Evolutionary conservation across 148 eudicot species (phyloP).

Genomic region (Salicornia ramosissima): DNA sequence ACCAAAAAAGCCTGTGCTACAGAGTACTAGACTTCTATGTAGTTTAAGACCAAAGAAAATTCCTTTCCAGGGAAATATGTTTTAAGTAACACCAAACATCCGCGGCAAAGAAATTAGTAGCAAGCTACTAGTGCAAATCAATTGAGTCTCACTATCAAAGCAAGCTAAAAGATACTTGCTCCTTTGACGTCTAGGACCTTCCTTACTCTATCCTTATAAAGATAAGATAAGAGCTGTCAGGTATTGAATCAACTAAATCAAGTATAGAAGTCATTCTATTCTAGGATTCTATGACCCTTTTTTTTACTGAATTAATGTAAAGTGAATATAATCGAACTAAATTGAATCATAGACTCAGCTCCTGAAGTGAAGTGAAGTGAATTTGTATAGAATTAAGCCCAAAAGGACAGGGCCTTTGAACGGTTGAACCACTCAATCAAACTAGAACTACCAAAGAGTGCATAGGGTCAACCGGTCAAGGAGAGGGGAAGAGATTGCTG

Average conservation of each 20-base stretch:
- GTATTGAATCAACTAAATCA: not conserved
- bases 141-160: not conserved
- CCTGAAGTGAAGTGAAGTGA: too few species aligned
- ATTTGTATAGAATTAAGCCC: too few species aligned
- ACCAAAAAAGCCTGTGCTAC: not conserved
- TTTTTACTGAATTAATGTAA: too few species aligned
- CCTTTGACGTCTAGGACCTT: not conserved
- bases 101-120: not conserved
- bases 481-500: too few species aligned
- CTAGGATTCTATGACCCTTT: not conserved
- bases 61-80: not conserved
- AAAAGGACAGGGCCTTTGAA: too few species aligned
- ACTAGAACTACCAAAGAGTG: not conserved
- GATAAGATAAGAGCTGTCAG: not conserved
- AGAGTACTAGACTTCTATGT: not conserved
- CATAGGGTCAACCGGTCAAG: too few species aligned
- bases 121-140: not conserved
- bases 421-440: not conserved
- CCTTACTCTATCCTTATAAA: not conserved
- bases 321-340: too few species aligned
- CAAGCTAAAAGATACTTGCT: not conserved
- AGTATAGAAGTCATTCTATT: not conserved
- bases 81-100: not conserved
- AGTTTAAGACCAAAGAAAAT: not conserved
- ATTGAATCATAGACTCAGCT: too few species aligned